Base-by-base conservation (phyloP, 1,284 basidiomycete species). In the Ganoderma resinaceum region DNA sequence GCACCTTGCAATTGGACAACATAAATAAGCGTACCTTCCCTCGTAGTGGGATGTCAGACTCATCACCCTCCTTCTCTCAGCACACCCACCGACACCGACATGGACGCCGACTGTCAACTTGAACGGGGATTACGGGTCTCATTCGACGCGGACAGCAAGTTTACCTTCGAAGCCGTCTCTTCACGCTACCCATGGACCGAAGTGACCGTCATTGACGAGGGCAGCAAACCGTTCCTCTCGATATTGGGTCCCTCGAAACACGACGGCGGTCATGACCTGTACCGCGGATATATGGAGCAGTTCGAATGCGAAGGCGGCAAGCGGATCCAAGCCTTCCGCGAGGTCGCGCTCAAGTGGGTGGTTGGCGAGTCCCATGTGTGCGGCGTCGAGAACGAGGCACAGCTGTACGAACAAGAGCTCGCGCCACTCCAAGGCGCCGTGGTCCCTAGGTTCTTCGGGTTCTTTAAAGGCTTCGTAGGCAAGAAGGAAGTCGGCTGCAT, bases 321-420 rank as follows among this genome's bases (percentile, higher is more conserved):
- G 11, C 40, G 55, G 14, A 31, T 67, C 46, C 55, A 14, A 2
- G 23, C 33, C 29, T 11, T 58, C 52, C 68, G 26, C 35, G 64
- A 70, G 11, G 66, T 72, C 37, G 71, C 68, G 35, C 49, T 70
- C 26, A 70, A 70, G 53, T 70, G 68, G 68, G 71, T 68, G 33
- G 66, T 49, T 20, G 70, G 70, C 35, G 35, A 59, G 12, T 57
- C 63, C 14, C 65, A 62, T 42, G 43, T 72, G 23, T 38, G 26
- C 6, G 63, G 66, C 38, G 40, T 66, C 37, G 29, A 23, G 38
- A 40, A 53, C 2, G 71, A 72, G 49, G 71, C 65, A 29, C 59
- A 63, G 5, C 31, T 68, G 23, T 72, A 70, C 62, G 66, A 68
- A 63, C 52, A 68, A 23, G 38, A 49, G 23, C 66, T 70, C 40